These are phyloP conservation scores for Spatholobus suberectus DNA, from an alignment of 306 rosid genomes.

Conservation along the genomic window DNA sequence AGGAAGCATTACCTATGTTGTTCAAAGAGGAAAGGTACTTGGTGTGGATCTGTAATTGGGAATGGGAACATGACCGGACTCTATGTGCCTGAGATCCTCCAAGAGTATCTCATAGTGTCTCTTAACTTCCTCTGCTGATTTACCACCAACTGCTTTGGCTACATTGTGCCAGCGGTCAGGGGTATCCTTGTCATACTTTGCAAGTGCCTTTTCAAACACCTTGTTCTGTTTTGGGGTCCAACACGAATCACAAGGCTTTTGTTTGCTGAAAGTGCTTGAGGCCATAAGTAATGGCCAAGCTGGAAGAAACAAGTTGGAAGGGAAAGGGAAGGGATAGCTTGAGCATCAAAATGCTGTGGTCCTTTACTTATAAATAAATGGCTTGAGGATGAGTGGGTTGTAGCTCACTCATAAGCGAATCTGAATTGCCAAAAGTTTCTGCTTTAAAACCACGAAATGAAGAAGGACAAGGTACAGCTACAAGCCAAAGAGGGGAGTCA, in stretches of 20 bases:
- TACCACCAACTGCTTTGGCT: constrained; percentile 60
- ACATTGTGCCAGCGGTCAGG: constrained; percentile 64
- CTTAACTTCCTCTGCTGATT: constrained; percentile 56
- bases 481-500: constrained; percentile 37
- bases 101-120: constrained; percentile 59
- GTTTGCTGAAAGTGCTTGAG: constrained; percentile 51
- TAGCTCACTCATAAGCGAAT: constrained; percentile 43
- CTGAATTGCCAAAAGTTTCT: constrained; percentile 42
- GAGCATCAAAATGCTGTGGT: constrained; percentile 28
- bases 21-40: background rate
- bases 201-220: constrained; percentile 64
- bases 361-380: constrained; percentile 41
- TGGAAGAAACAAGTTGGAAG: background rate
- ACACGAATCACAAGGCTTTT: constrained; percentile 38
- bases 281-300: constrained; percentile 50
- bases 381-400: constrained; percentile 22
- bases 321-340: background rate
- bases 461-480: constrained; percentile 39
- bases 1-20: background rate
- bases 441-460: constrained; percentile 55
- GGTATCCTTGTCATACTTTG: constrained; percentile 59
- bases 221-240: constrained; percentile 68
- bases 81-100: constrained; percentile 61
- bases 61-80: constrained; percentile 61
- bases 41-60: constrained; percentile 51